Percentiles rank a stretch among this genome's conserved stretches.
phyloP scores from a whole-genome alignment of 2,329 filamentous ascomycete species.

The Myriosclerotinia scirpicola region DNA sequence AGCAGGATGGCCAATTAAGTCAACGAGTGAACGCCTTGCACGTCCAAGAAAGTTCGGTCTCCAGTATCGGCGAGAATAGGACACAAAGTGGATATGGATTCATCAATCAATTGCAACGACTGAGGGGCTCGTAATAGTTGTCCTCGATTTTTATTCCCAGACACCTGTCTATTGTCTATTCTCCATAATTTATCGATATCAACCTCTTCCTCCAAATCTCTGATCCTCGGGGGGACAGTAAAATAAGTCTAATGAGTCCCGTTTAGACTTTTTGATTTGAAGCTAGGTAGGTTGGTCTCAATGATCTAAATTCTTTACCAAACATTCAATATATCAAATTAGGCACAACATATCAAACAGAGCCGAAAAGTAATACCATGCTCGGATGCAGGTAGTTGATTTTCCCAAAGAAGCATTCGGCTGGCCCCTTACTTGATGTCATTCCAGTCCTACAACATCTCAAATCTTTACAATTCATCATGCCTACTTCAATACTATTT shows the following conservation, averaged over 20 bases:
- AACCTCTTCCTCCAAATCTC: not conserved
- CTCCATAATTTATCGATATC: not conserved
- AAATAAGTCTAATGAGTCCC: not conserved
- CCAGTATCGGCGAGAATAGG: constrained; percentile 30
- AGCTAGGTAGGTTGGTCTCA: not conserved
- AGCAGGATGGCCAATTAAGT: constrained; percentile 34
- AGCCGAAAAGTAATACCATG: not conserved
- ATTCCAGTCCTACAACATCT: not conserved
- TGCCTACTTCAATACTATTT: not conserved
- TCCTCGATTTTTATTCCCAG: not conserved
- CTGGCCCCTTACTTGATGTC: constrained; percentile 3
- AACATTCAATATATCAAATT: not conserved
- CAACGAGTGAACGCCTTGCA: constrained; percentile 35
- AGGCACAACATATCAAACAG: not conserved
- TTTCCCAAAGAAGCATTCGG: not conserved
- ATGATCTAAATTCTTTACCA: not conserved
- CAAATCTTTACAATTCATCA: not conserved
- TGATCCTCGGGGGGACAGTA: not conserved
- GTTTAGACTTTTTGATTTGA: not conserved
- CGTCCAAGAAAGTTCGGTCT: constrained; percentile 28
- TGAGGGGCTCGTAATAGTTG: constrained; percentile 37
- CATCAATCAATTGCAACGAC: constrained; percentile 41
- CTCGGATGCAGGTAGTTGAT: not conserved
- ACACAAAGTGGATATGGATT: constrained; percentile 41
- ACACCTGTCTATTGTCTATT: not conserved